Evolutionary conservation across 2,329 filamentous ascomycete genomes (phyloP), one percentile per base, ranked within the genome.

Genomic region (Diaporthe nobilis): DNA sequence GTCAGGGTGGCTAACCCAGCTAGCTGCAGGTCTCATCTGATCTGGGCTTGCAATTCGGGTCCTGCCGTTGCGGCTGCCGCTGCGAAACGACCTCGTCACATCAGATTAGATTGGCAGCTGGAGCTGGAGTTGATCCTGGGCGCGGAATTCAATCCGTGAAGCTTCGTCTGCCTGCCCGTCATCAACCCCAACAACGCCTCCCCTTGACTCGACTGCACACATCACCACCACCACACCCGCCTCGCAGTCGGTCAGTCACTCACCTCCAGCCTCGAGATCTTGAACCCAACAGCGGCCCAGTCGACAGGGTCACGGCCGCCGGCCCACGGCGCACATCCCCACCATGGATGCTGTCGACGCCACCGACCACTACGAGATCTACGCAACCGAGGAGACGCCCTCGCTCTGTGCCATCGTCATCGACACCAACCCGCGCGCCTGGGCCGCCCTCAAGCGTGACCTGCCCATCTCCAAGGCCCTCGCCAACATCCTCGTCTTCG

Each of bases 341-440:
- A 85, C 78, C 73, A 92, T 92, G 90, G 87, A 88, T 78, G 84
- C 83, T 77, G 86, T 88, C 83, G 90, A 92, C 82, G 88, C 88
- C 80, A 91, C 90, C 72, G 88, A 90, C 75, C 90, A 92, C 84
- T 91, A 91, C 83, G 88, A 90, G 83, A 84, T 87, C 73, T 86
- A 88, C 80, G 86, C 86, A 78, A 85, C 85, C 71, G 89, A 88
- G 73, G 90, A 91, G 77, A 86, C 90, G 7, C 95, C 97, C 0
- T 98, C 96, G 20, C 92, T 99, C 49, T 92, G 98, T 71, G 94
- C 95, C 79, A 93, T 99, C 81, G 90, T 99, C 81, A 90, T 99
- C 86, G 97, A 99, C 87, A 98, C 96, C 37, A 99, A 99, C 83
- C 97, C 97, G 3, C 94, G 96, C 80, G 96, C 97, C 80, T 87